A percentile compares a stretch with the other conserved stretches of the same genome.
These are phyloP conservation scores for Psilocybe tampanensis DNA, from an alignment of 768 basidiomycete genomes.

Conservation along the genomic window DNA sequence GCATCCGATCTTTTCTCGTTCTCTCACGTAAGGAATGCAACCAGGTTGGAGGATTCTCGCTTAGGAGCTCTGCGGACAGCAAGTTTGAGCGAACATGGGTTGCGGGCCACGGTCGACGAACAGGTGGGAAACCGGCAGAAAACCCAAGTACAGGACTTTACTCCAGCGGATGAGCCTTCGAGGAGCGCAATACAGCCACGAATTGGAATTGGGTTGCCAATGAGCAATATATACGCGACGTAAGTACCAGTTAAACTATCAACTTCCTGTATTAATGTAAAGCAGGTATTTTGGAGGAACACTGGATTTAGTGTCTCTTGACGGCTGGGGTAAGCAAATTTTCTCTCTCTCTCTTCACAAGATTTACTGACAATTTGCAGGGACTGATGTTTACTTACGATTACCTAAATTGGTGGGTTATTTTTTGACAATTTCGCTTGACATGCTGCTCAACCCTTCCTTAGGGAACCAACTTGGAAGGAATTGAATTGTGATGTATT, in stretches of 20 bases:
- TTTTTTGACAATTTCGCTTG: background rate
- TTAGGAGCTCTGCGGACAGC: conserved; percentile 69
- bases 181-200: conserved; percentile 54
- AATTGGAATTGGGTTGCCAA: conserved; percentile 83
- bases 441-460: background rate
- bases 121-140: conserved; percentile 61
- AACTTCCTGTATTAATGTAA: background rate
- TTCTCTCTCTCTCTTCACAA: background rate
- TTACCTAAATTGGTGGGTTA: conserved; percentile 75
- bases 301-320: conserved; percentile 74
- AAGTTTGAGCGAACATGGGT: conserved; percentile 59
- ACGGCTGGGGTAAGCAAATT: conserved; percentile 75
- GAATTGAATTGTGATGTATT: conserved; percentile 70
- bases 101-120: conserved; percentile 81
- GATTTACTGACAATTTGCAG: conserved; percentile 35
- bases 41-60: conserved; percentile 66
- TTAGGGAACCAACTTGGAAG: conserved; percentile 85
- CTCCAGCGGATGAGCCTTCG: conserved; percentile 40
- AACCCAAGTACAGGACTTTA: conserved; percentile 29
- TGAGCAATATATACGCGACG: conserved; percentile 90
- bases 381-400: conserved; percentile 81
- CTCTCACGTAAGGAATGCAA: conserved; percentile 79
- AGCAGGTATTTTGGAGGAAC: conserved; percentile 82
- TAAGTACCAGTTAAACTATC: conserved; percentile 27
- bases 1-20: conserved; percentile 88